Conservation (phyloP, 805 yeast genomes). For the Yarrowia divulgata region DNA sequence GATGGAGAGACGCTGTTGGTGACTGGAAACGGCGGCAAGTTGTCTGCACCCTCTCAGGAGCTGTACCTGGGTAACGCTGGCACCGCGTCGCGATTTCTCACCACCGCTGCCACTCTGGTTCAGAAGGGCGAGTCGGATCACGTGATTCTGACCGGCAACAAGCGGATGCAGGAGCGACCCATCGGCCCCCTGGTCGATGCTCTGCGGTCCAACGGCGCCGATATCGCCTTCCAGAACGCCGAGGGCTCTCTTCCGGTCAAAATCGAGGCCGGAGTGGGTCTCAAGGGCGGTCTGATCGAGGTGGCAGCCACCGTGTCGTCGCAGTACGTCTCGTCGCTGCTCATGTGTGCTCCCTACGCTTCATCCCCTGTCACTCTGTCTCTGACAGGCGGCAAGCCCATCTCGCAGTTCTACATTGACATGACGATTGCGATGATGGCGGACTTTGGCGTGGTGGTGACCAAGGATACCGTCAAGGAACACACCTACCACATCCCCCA, state of each 20-base stretch:
- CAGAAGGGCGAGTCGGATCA: slow-evolving; percentile 54
- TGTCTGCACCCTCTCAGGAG: slow-evolving; percentile 67
- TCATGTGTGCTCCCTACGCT: slow-evolving; percentile 99
- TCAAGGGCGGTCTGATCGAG: slow-evolving; percentile 91
- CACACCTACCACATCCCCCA: slow-evolving; percentile 91
- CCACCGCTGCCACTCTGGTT: slow-evolving; percentile 90
- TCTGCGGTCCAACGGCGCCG: slow-evolving; percentile 77
- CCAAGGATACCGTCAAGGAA: slow-evolving; percentile 69
- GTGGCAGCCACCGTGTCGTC: slow-evolving; percentile 96
- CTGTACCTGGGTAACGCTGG: slow-evolving; percentile 97
- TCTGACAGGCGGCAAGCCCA: slow-evolving; percentile 95
- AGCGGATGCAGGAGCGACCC: slow-evolving; percentile 97
- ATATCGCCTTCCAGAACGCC: slow-evolving; percentile 71
- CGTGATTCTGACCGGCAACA: slow-evolving; percentile 86
- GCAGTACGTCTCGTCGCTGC: slow-evolving; percentile 93
- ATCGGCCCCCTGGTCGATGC: slow-evolving; percentile 97
- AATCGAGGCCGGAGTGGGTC: slow-evolving; percentile 70
- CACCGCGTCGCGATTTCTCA: slow-evolving; percentile 93
- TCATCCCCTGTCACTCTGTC: slow-evolving; percentile 83
- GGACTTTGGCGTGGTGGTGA: slow-evolving; percentile 82
- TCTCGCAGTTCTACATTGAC: slow-evolving; percentile 92
- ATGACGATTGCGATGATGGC: slow-evolving; percentile 98
- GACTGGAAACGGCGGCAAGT: slow-evolving; percentile 80
- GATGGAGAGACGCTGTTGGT: slow-evolving; percentile 86
- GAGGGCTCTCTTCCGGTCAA: slow-evolving; percentile 87